phyloP scores from a whole-genome alignment of 2,329 filamentous ascomycete species.

The Aspergillus spinulosporus region DNA sequence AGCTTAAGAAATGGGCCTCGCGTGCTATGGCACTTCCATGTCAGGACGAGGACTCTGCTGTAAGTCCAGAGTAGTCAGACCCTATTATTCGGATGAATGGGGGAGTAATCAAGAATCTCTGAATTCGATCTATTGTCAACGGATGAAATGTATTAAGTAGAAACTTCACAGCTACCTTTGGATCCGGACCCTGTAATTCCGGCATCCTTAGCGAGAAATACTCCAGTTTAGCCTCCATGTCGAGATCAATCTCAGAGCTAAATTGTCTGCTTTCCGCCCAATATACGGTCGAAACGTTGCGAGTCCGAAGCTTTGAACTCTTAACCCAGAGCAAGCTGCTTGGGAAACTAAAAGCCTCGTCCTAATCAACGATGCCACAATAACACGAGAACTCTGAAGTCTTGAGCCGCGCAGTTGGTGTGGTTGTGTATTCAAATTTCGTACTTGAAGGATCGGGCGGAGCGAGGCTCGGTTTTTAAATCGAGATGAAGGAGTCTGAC shows the following conservation, averaged over 20 bases:
- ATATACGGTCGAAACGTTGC: constrained; percentile 17
- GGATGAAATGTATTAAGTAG: no score
- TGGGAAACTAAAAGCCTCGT: constrained; percentile 43
- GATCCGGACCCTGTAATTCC: constrained; percentile 47
- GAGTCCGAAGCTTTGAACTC: constrained; percentile 35
- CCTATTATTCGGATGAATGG: no score
- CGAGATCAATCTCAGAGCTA: constrained; percentile 36
- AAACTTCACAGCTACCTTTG: no score
- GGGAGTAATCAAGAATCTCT: no score
- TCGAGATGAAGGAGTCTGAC: constrained; percentile 12
- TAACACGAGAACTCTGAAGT: constrained; percentile 43
- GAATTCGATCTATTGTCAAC: no score
- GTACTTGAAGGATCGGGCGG: no score
- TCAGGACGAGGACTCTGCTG: no score
- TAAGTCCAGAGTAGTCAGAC: no score
- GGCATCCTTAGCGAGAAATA: constrained; percentile 38
- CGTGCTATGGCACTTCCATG: neutral
- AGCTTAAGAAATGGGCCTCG: neutral
- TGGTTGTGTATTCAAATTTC: constrained; percentile 1
- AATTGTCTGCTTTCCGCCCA: constrained; percentile 39
- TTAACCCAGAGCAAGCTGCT: constrained; percentile 45
- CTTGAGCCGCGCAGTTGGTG: constrained; percentile 40
- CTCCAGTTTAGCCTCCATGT: constrained; percentile 24
- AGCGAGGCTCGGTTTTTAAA: no score
- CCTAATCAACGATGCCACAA: constrained; percentile 41